Conservation (phyloP, 2,329 filamentous ascomycete genomes). For the Knufia petricola region DNA sequence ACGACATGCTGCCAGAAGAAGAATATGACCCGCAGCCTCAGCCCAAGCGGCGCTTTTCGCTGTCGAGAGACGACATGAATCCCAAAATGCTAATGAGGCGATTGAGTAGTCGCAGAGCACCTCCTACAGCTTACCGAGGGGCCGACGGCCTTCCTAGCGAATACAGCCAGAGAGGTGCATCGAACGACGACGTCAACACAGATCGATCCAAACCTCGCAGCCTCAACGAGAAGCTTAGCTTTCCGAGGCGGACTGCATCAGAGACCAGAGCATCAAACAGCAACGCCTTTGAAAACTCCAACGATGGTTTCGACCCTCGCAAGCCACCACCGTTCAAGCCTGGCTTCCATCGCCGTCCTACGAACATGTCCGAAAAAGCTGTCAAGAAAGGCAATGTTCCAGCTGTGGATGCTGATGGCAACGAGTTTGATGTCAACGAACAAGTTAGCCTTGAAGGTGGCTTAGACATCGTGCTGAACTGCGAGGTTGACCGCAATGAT, state of each 20-base stretch:
- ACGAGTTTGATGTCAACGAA: slow-evolving; percentile 39
- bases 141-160: slow-evolving; percentile 28
- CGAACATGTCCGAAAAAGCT: slow-evolving; percentile 55
- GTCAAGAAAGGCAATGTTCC: slow-evolving; percentile 41
- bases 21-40: slow-evolving; percentile 19
- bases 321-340: slow-evolving; percentile 27
- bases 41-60: slow-evolving; percentile 51
- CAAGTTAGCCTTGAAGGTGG: slow-evolving; percentile 69
- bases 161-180: slow-evolving; percentile 15
- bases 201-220: not conserved
- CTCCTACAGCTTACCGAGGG: slow-evolving; percentile 26
- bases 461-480: slow-evolving; percentile 76
- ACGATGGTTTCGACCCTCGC: slow-evolving; percentile 3
- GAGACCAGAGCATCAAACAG: not conserved
- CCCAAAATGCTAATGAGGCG: slow-evolving; percentile 37
- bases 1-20: slow-evolving; percentile 24
- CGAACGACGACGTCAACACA: slow-evolving; percentile 17
- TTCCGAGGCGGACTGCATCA: slow-evolving; percentile 3
- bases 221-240: not conserved
- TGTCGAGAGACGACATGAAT: slow-evolving; percentile 46
- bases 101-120: slow-evolving; percentile 35
- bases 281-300: not conserved
- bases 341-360: slow-evolving; percentile 53
- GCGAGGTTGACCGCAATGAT: slow-evolving; percentile 78
- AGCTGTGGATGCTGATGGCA: slow-evolving; percentile 36